Evolutionary conservation across 2,329 filamentous ascomycete genomes (phyloP).

Genomic region (Neonectria coccinea): DNA sequence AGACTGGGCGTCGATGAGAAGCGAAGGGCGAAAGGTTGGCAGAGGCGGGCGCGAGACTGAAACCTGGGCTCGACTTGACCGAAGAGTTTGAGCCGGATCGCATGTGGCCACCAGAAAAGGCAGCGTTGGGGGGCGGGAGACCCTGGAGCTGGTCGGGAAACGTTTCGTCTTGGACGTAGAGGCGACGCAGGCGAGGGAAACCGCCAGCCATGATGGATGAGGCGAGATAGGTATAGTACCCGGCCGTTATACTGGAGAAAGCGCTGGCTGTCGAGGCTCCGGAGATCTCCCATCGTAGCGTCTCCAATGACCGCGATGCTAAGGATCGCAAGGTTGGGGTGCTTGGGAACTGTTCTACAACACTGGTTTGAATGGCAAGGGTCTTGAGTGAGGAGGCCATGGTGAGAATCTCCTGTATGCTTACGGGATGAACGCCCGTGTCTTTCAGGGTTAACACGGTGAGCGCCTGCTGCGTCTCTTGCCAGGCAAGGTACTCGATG

Average conservation of each 20-base stretch:
- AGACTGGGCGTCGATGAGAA: slow-evolving; percentile 46
- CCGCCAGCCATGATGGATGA: slow-evolving; percentile 82
- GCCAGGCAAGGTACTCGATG: slow-evolving; percentile 72
- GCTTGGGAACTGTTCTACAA: slow-evolving; percentile 63
- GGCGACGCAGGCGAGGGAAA: slow-evolving; percentile 77
- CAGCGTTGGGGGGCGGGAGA: slow-evolving; percentile 72
- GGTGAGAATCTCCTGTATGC: slow-evolving; percentile 70
- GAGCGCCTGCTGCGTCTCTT: slow-evolving; percentile 70
- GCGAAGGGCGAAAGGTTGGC: slow-evolving; percentile 40
- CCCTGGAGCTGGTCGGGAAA: slow-evolving; percentile 84
- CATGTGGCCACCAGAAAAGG: slow-evolving; percentile 46
- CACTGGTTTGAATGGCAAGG: slow-evolving; percentile 65
- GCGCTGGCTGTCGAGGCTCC: slow-evolving; percentile 67
- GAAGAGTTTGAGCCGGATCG: slow-evolving; percentile 51
- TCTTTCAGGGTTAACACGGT: slow-evolving; percentile 76
- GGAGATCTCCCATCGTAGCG: slow-evolving; percentile 86
- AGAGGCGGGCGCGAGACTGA: slow-evolving; percentile 43
- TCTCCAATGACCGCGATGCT: slow-evolving; percentile 74
- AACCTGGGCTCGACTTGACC: slow-evolving; percentile 38
- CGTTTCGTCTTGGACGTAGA: slow-evolving; percentile 87
- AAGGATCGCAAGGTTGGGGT: slow-evolving; percentile 68
- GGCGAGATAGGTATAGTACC: slow-evolving; percentile 88
- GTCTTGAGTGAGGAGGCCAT: slow-evolving; percentile 69
- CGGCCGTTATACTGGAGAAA: slow-evolving; percentile 65
- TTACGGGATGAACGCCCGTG: slow-evolving; percentile 75